phyloP scores from a whole-genome alignment of 2,329 filamentous ascomycete genomes.

The Fonsecaea monophora region DNA sequence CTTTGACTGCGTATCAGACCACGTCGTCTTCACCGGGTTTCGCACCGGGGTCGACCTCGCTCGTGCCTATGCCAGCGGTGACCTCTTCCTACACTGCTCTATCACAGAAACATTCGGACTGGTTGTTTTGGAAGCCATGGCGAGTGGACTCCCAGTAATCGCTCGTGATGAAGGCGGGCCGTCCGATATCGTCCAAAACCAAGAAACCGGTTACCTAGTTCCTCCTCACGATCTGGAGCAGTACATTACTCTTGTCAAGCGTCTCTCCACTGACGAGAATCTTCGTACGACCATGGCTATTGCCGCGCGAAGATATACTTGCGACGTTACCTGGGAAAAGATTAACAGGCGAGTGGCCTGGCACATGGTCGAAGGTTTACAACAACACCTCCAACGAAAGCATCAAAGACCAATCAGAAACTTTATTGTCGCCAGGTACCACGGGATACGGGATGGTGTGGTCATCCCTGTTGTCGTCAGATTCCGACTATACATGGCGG shows the following conservation, averaged over 20 bases:
- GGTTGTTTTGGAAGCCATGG: conserved; percentile 74
- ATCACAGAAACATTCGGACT: conserved; percentile 75
- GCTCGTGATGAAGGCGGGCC: conserved; percentile 73
- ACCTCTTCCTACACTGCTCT: conserved; percentile 75
- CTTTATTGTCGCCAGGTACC: conserved; percentile 38
- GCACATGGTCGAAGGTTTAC: conserved; percentile 62
- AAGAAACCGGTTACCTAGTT: conserved; percentile 66
- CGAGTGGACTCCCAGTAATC: conserved; percentile 71
- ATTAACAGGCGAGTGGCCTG: conserved; percentile 74
- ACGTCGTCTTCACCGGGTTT: conserved; percentile 72
- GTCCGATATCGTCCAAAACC: conserved; percentile 69
- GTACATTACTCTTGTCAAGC: conserved; percentile 63
- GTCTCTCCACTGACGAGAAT: conserved; percentile 56
- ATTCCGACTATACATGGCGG: conserved; percentile 42
- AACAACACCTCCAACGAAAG: conserved; percentile 41
- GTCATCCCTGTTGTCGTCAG: conserved; percentile 40
- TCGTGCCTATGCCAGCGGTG: conserved; percentile 70
- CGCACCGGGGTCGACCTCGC: conserved; percentile 66
- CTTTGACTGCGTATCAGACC: conserved; percentile 62
- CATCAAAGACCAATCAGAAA: conserved; percentile 35
- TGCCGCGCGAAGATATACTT: conserved; percentile 63
- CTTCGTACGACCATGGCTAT: conserved; percentile 56
- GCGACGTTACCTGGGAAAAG: conserved; percentile 72
- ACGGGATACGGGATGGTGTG: conserved; percentile 29
- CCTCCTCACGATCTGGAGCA: conserved; percentile 64